Conservation (phyloP, 331 rosid genomes). For the Saraca asoca region DNA sequence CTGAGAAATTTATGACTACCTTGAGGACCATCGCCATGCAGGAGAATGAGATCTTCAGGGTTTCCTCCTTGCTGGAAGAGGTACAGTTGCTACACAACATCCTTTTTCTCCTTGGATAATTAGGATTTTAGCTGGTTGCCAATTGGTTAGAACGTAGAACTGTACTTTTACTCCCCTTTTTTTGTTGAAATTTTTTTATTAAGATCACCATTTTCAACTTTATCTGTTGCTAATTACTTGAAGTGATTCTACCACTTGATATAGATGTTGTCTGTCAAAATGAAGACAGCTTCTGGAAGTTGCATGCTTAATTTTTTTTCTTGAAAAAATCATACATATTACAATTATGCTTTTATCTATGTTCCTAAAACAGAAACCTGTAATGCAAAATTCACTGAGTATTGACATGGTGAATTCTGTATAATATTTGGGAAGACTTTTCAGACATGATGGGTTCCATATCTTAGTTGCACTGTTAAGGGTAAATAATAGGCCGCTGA, state of each 20-base stretch:
- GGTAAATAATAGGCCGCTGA: background rate
- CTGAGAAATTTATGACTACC: conserved; percentile 72
- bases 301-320: background rate
- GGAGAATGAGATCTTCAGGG: conserved; percentile 72
- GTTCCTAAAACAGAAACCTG: too few relatives aligned
- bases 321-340: too few relatives aligned
- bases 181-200: background rate
- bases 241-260: background rate
- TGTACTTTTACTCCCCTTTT: background rate
- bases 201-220: background rate
- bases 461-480: background rate
- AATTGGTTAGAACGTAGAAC: background rate
- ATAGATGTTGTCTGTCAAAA: background rate
- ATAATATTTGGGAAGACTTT: too few relatives aligned
- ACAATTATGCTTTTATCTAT: too few relatives aligned
- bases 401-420: too few relatives aligned
- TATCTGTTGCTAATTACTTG: background rate
- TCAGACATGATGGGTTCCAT: too few relatives aligned
- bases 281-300: background rate
- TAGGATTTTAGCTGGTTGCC: background rate
- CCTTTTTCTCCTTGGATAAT: conserved; percentile 23
- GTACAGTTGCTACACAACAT: conserved; percentile 42
- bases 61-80: conserved; percentile 87
- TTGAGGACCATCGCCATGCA: conserved; percentile 90
- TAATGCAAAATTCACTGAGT: too few relatives aligned